A percentile compares a stretch with the other conserved stretches of the same genome.
Conservation (phyloP, 2,329 filamentous ascomycete genomes). For the Achaetomium macrosporum region DNA sequence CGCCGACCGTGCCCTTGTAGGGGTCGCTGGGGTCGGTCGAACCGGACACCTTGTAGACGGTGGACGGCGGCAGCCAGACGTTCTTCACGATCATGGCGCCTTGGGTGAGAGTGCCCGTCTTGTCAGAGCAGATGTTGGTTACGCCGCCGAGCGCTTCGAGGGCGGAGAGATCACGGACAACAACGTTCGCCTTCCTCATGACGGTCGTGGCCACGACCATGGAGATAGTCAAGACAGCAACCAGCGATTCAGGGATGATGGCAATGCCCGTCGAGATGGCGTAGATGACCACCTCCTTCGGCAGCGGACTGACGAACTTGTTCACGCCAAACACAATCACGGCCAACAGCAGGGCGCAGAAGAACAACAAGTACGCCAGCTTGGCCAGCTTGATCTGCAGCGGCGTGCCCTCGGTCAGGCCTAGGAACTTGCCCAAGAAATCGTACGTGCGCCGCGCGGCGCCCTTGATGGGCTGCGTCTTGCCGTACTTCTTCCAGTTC, state of each 20-base stretch:
- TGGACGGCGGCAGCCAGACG: conserved; percentile 55
- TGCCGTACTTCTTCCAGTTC: conserved; percentile 39
- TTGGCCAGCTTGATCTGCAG: conserved; percentile 81
- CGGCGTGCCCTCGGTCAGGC: conserved; percentile 65
- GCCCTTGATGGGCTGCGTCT: conserved; percentile 35
- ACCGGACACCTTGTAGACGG: conserved; percentile 55
- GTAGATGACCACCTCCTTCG: conserved; percentile 54
- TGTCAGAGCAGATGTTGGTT: conserved; percentile 68
- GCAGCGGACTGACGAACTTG: conserved; percentile 45
- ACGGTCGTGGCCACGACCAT: conserved; percentile 62
- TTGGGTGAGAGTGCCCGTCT: conserved; percentile 64
- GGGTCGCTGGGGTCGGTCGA: conserved; percentile 58
- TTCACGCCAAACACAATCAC: conserved; percentile 58
- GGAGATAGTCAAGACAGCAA: conserved; percentile 65
- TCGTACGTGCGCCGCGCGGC: conserved; percentile 37
- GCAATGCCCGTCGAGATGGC: conserved; percentile 57
- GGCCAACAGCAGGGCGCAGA: conserved; percentile 57
- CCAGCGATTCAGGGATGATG: conserved; percentile 60
- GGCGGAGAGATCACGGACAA: conserved; percentile 60
- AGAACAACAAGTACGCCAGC: conserved; percentile 75
- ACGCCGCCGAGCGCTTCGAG: conserved; percentile 66
- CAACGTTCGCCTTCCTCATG: conserved; percentile 59
- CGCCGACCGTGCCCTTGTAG: conserved; percentile 47
- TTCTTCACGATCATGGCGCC: conserved; percentile 66
- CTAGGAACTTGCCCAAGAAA: conserved; percentile 44